Conservation (phyloP, 1,139 yeast species). For the Saccharomyces uvarum region DNA sequence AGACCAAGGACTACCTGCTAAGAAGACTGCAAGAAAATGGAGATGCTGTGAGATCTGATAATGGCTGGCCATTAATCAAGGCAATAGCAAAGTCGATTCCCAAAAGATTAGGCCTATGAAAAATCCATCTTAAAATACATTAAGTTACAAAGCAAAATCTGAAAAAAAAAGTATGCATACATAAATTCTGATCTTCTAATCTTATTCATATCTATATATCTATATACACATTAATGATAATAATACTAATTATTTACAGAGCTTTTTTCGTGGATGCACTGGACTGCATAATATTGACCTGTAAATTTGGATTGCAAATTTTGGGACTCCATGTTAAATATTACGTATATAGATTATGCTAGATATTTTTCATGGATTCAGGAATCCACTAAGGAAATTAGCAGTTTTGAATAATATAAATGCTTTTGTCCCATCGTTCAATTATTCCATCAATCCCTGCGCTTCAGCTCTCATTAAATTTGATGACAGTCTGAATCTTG, state of each 20-base stretch:
- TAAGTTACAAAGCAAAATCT: neutral
- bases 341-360: too few species aligned
- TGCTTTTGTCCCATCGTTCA: too few species aligned
- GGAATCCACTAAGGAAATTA: too few species aligned
- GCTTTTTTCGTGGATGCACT: too few species aligned
- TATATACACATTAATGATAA: neutral
- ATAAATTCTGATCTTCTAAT: neutral
- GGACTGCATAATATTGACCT: too few species aligned
- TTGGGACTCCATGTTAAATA: too few species aligned
- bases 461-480: too few species aligned
- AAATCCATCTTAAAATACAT: neutral
- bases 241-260: neutral
- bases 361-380: too few species aligned
- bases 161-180: constrained; percentile 1
- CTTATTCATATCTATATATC: neutral
- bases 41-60: constrained; percentile 84
- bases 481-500: too few species aligned
- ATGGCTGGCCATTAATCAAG: constrained; percentile 69
- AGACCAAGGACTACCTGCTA: constrained; percentile 81
- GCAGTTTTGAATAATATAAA: too few species aligned
- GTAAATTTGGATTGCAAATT: too few species aligned
- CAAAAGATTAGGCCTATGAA: neutral
- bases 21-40: constrained; percentile 96
- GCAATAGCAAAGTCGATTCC: constrained; percentile 40
- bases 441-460: too few species aligned